Percentiles rank a stretch among this genome's conserved stretches.
These are phyloP conservation scores for Calocybe cyanea DNA, from an alignment of 768 basidiomycete species.

Conservation along the genomic window DNA sequence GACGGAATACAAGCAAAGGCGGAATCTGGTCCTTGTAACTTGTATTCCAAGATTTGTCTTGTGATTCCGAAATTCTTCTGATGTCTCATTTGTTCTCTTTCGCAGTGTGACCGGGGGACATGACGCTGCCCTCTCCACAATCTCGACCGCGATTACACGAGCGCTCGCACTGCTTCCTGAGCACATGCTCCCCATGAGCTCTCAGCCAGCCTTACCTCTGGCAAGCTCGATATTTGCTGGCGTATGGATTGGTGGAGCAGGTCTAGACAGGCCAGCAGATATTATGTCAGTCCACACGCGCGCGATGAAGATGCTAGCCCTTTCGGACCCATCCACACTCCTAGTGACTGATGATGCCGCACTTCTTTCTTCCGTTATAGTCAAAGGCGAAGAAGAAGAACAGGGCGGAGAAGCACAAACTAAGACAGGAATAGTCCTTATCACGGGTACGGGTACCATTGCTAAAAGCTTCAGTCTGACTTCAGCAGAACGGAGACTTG, in stretches of 20 bases:
- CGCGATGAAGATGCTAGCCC: slow-evolving; percentile 11
- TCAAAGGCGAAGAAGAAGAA: slow-evolving; percentile 1
- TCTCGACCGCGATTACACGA: slow-evolving; percentile 13
- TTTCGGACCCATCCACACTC: slow-evolving; percentile 14
- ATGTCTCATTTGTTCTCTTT: neutral
- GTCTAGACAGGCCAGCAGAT: slow-evolving; percentile 20
- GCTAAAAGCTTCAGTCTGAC: slow-evolving; percentile 18
- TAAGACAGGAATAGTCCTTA: slow-evolving; percentile 19
- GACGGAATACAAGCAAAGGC: slow-evolving; percentile 18
- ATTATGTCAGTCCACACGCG: slow-evolving; percentile 14
- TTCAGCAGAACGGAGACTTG: slow-evolving; percentile 9
- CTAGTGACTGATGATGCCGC: slow-evolving; percentile 25
- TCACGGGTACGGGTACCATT: slow-evolving; percentile 23
- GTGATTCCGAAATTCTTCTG: neutral
- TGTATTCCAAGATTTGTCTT: slow-evolving; percentile 13
- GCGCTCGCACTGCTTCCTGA: slow-evolving; percentile 12
- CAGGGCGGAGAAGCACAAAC: slow-evolving; percentile 3
- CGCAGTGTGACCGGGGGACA: slow-evolving; percentile 24
- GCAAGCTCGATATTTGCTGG: slow-evolving; percentile 14
- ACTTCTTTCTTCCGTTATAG: slow-evolving; percentile 22
- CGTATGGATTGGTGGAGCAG: slow-evolving; percentile 25
- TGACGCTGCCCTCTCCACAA: slow-evolving; percentile 18
- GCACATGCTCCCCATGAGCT: neutral
- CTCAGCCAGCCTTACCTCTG: neutral
- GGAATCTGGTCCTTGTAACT: slow-evolving; percentile 25